A percentile compares a stretch with the other conserved stretches of the same genome.
These are phyloP conservation scores for Sporothrix curviconia DNA, from an alignment of 2,329 filamentous ascomycete genomes.

Conservation along the genomic window DNA sequence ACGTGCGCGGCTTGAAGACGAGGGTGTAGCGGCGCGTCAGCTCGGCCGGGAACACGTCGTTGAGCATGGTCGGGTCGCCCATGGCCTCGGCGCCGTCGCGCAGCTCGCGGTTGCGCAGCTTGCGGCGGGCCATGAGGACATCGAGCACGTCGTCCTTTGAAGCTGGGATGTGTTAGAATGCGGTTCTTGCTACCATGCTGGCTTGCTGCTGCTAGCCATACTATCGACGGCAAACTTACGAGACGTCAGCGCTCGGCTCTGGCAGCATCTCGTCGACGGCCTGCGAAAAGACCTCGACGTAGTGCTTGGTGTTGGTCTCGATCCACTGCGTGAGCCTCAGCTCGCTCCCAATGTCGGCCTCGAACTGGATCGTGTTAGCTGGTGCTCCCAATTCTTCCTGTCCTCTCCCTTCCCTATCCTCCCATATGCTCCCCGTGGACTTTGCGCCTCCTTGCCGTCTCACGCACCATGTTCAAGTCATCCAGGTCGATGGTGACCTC, in stretches of 20 bases:
- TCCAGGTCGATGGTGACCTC: constrained; percentile 85
- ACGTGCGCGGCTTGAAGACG: constrained; percentile 88
- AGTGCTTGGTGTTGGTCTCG: constrained; percentile 87
- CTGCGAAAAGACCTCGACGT: constrained; percentile 82
- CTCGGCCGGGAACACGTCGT: constrained; percentile 82
- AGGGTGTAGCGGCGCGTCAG: constrained; percentile 90
- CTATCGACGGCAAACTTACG: constrained; percentile 31
- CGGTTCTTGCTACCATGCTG: too few relatives aligned
- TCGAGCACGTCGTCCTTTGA: constrained; percentile 97
- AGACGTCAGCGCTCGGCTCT: constrained; percentile 67
- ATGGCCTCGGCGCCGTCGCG: constrained; percentile 58
- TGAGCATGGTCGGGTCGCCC: constrained; percentile 56
- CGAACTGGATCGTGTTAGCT: constrained; percentile 51
- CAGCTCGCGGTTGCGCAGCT: constrained; percentile 75
- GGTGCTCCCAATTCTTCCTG: too few relatives aligned
- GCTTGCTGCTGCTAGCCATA: not conserved
- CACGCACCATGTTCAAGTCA: constrained; percentile 66
- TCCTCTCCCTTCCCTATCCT: too few relatives aligned
- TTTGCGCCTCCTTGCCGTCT: not conserved
- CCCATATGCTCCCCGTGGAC: too few relatives aligned
- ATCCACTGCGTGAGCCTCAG: constrained; percentile 75
- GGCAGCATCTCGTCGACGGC: constrained; percentile 87
- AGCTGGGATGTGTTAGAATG: constrained; percentile 43
- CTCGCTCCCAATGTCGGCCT: constrained; percentile 61
- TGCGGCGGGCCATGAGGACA: constrained; percentile 88